Base-by-base conservation (phyloP, 352 stramenopile species). In the Globisporangium yorkense region DNA sequence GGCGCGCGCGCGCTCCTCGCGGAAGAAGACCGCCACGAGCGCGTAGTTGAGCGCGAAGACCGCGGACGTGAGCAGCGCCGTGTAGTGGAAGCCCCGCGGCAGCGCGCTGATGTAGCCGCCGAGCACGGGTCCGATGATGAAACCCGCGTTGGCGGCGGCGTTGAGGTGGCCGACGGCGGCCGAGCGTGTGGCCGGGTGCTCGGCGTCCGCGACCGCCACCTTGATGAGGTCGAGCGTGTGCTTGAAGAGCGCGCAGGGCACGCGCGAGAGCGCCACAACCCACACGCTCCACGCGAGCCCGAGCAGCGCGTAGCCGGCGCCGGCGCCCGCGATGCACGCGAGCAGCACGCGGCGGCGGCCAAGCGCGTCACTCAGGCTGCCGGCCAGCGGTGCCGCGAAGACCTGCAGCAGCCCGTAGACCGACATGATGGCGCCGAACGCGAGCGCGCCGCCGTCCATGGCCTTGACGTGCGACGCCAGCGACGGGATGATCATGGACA, bases 331-430 rank as follows among this genome's bases (percentile, higher is more conserved):
- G 40, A 92, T 81, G 54, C 80, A 89, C 45, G 69, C 62, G 43
- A 90, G 65, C 49, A 92, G 59, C 52, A 92, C 78, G 27, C 48
- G 43, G 18, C 45, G 63, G 53, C 82, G 77, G 21, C 80, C 80
- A 58, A 88, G 89, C 55, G 84, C 70, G 57, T 92, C 83, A 54
- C 80, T 89, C 21, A 92, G 63, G 16, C 70, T 78, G n/a, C 83
- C 83, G 13, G 82, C 80, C 41, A 93, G 68, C 4, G 83, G 83
- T 29, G 83, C 78, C 16, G 80, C 81, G 68, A 91, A 85, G 62
- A 91, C 89, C 67, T 93, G 84, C 61, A 93, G 84, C 66, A 88
- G 81, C 49, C 84, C 84, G 69, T 93, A 93, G 65, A 93, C 71
- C 46, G 80, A 90, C 73, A 90, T 89, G 69, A 93, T 82, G 54